Evolutionary conservation across 2,329 filamentous ascomycete species (phyloP).

Genomic region (Botrytis hyacinthi): DNA sequence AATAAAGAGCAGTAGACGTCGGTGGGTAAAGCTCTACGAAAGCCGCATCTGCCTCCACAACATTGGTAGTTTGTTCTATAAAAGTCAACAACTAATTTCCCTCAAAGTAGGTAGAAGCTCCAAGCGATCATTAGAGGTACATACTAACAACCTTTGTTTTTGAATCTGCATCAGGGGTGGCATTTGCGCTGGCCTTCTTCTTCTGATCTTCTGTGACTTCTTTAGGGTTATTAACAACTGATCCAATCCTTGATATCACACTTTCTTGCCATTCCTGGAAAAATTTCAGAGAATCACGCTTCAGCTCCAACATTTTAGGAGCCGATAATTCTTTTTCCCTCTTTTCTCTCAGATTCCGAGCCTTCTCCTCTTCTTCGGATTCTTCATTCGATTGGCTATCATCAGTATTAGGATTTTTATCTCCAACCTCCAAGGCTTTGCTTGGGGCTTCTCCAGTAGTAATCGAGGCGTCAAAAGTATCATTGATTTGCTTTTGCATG

Average conservation of each 20-base stretch:
- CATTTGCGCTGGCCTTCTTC: constrained; percentile 35
- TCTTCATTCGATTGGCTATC: constrained; percentile 36
- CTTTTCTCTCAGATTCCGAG: constrained; percentile 36
- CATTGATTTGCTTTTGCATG: constrained; percentile 52
- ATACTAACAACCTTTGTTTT: constrained; percentile 36
- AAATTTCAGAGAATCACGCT: constrained; percentile 64
- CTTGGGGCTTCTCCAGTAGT: constrained; percentile 32
- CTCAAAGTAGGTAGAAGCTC: not conserved
- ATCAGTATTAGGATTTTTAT: constrained; percentile 42
- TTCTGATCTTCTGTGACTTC: constrained; percentile 41
- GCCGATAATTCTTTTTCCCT: constrained; percentile 50
- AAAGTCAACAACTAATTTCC: not conserved
- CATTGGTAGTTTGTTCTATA: constrained; percentile 41
- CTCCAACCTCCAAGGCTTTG: constrained; percentile 35
- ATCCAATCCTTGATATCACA: constrained; percentile 67
- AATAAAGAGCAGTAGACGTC: constrained; percentile 58
- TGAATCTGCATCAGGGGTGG: constrained; percentile 27
- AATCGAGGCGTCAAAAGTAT: constrained; percentile 48
- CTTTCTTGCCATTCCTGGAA: constrained; percentile 79
- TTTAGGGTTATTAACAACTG: constrained; percentile 58
- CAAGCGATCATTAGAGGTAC: constrained; percentile 19
- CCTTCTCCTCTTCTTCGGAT: constrained; percentile 37
- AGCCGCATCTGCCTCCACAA: constrained; percentile 49
- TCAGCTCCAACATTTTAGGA: constrained; percentile 60
- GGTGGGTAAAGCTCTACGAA: constrained; percentile 56